These are phyloP conservation scores for Phylloporus scabripes DNA, from an alignment of 768 basidiomycete species.

Conservation along the genomic window DNA sequence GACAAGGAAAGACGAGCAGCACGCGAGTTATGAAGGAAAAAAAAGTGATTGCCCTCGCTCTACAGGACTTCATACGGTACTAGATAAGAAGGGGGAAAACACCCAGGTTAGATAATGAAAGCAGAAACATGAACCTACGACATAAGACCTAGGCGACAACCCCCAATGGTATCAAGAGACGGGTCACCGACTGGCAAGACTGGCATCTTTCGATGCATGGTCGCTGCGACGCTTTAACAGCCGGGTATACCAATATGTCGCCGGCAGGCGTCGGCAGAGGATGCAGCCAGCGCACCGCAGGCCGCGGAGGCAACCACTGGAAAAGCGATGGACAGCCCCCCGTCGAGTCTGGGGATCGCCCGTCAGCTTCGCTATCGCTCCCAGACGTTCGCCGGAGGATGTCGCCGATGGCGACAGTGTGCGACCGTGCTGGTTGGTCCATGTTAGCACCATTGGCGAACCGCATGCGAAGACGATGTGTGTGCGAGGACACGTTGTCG, in stretches of 20 bases:
- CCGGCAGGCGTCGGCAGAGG: conserved; percentile 54
- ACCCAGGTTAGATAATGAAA: no score
- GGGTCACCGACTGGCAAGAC: conserved; percentile 28
- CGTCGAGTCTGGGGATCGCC: conserved; percentile 14
- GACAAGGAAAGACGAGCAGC: conserved; percentile 16
- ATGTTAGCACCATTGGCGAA: conserved; percentile 16
- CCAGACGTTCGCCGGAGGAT: conserved; percentile 21
- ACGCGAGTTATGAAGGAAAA: conserved; percentile 5
- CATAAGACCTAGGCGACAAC: no score
- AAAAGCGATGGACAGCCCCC: conserved; percentile 14
- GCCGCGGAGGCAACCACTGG: conserved; percentile 10
- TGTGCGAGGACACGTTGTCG: conserved; percentile 44
- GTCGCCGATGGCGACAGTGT: conserved; percentile 25
- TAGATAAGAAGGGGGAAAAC: neutral
- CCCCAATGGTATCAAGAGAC: neutral
- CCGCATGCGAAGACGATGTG: conserved; percentile 43
- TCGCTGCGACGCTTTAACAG: conserved; percentile 5
- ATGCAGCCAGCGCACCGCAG: conserved; percentile 26
- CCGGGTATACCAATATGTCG: conserved; percentile 39
- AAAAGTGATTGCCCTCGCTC: neutral
- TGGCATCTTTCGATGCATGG: conserved; percentile 28
- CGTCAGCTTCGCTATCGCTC: conserved; percentile 21
- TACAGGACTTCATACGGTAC: conserved; percentile 16
- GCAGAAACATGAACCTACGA: no score
- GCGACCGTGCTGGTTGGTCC: conserved; percentile 27